These are phyloP conservation scores for Pulveroboletus sp. DNA, from an alignment of 768 basidiomycete genomes.

Conservation along the genomic window DNA sequence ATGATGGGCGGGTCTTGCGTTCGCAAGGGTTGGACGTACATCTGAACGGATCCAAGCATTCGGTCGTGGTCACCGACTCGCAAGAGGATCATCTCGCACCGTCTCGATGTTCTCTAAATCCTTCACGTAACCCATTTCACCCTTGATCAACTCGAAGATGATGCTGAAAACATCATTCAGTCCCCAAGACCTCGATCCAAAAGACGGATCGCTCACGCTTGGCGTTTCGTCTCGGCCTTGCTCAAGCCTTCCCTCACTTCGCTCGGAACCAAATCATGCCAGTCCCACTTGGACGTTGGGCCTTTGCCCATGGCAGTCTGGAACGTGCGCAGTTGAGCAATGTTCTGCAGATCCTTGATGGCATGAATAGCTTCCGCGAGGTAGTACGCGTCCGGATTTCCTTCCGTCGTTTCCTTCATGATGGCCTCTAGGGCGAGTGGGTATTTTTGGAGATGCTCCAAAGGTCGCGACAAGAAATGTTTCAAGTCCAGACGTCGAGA, in stretches of 20 bases:
- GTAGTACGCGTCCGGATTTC: slow-evolving; percentile 80
- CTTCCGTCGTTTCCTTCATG: slow-evolving; percentile 72
- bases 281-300: slow-evolving; percentile 76
- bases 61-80: not conserved
- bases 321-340: slow-evolving; percentile 85
- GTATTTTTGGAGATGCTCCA: slow-evolving; percentile 62
- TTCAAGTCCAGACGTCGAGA: slow-evolving; percentile 59
- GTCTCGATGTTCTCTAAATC: slow-evolving; percentile 83
- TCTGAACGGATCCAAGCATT: slow-evolving; percentile 40
- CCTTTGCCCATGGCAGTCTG: slow-evolving; percentile 87
- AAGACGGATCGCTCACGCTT: slow-evolving; percentile 56
- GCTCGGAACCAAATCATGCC: slow-evolving; percentile 80
- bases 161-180: slow-evolving; percentile 45
- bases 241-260: slow-evolving; percentile 58
- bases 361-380: slow-evolving; percentile 79
- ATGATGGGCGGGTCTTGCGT: slow-evolving; percentile 77
- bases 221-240: slow-evolving; percentile 78
- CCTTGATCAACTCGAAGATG: slow-evolving; percentile 93
- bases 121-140: slow-evolving; percentile 92
- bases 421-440: slow-evolving; percentile 84
- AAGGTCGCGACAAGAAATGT: slow-evolving; percentile 56
- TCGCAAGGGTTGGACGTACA: slow-evolving; percentile 78
- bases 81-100: slow-evolving; percentile 41
- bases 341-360: slow-evolving; percentile 75
- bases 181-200: not conserved